Base-by-base conservation (phyloP, 768 basidiomycete genomes). In the Agrocybe pediades region DNA sequence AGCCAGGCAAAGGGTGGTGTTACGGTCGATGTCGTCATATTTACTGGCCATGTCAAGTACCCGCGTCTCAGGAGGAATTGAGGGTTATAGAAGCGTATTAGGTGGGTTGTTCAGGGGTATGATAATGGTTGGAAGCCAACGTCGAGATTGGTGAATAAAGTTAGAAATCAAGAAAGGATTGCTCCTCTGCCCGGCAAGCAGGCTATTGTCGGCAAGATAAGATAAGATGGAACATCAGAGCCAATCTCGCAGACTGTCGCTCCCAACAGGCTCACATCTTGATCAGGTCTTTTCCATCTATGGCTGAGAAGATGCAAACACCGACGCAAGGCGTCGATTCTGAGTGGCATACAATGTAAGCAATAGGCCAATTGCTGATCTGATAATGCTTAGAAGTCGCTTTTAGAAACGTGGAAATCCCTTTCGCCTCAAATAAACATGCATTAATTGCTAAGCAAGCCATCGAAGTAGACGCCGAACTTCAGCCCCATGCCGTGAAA, bases 401-500 rank as follows among this genome's bases (percentile, higher is more conserved):
- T 20, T 17, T 15, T 45, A 59, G 74, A 43, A 85, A 82, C 4
- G 71, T 95, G 53, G 81, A 84, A 43, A 85, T 95, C 40, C 95
- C 94, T 8, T 93, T 96, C 59, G 77, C 81, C 19, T 86, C 82
- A 19, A 66, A 74, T 20, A 77, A 85, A 57, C 92, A 97, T 64
- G 95, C 95, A 8, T 64, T 69, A 44, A 90, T 94, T 60, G 93
- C 90, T 21, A 88, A 86, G 65, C 84, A 86, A 68, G 87, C 83
- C 56, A 90, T 97, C 65, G 86, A 90, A 56, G 94, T 97, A 26
- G 94, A 97, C 70, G 72, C 77, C 17, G 94, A 95, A 69, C 77
- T 95, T 36, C 91, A 95, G 61, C 84, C 85, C 3, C 80, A 88
- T 41, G 86, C 87, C 9, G 93, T 96, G 20, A 84, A 85, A 65